phyloP scores from a whole-genome alignment of 2,329 filamentous ascomycete genomes.

The Fusarium buharicum region DNA sequence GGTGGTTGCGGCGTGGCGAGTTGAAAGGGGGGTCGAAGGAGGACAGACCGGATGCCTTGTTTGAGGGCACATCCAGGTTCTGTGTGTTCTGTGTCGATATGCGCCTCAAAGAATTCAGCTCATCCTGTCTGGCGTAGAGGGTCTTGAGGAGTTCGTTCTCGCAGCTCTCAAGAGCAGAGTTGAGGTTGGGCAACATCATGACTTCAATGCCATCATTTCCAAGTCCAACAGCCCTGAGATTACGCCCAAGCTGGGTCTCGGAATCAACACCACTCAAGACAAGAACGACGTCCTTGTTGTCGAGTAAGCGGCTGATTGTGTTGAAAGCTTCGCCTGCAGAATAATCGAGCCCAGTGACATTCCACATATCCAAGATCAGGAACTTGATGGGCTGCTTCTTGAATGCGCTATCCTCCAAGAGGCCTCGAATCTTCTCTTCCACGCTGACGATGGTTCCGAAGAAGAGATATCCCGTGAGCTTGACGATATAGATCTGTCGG shows the following conservation, averaged over 20 bases:
- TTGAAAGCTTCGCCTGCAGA: conserved; percentile 96
- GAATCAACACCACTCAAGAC: conserved; percentile 85
- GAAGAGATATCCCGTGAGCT: conserved; percentile 94
- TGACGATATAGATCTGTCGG: conserved; percentile 88
- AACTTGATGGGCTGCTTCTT: conserved; percentile 83
- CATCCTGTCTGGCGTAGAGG: conserved; percentile 77
- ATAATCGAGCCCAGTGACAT: conserved; percentile 94
- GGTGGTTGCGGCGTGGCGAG: conserved; percentile 82
- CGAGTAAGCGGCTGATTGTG: conserved; percentile 85
- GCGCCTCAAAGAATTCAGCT: conserved; percentile 59
- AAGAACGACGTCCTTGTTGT: conserved; percentile 80
- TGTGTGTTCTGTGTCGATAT: conserved; percentile 55
- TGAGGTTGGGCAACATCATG: conserved; percentile 86
- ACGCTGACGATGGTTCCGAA: conserved; percentile 98
- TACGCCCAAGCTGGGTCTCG: conserved; percentile 78
- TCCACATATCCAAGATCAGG: conserved; percentile 86
- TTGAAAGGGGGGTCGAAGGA: conserved; percentile 64
- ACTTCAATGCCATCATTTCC: conserved; percentile 78
- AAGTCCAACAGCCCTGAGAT: conserved; percentile 84
- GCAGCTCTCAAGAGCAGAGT: conserved; percentile 91
- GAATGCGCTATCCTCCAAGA: conserved; percentile 87
- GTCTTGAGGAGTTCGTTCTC: conserved; percentile 92
- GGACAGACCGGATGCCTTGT: conserved; percentile 48
- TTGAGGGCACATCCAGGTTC: conserved; percentile 61
- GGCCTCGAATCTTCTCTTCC: conserved; percentile 82